Evolutionary conservation across 768 basidiomycete genomes (phyloP).

Genomic region (Crucibulum laeve): DNA sequence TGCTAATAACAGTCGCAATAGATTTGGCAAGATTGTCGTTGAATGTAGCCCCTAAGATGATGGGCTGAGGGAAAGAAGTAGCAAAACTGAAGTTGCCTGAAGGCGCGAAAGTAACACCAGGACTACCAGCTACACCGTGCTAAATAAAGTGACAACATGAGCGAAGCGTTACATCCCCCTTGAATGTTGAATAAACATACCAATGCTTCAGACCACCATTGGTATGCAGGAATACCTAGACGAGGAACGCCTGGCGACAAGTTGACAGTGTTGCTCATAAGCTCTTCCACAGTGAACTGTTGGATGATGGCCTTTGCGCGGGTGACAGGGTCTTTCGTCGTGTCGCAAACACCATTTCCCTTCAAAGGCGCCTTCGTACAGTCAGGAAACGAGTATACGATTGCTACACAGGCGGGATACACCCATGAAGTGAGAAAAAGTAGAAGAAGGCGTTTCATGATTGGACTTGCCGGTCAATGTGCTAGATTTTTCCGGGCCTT

Average conservation of each 20-base stretch:
- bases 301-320: constrained; percentile 47
- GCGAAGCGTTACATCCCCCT: too few species aligned
- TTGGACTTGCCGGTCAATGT: too few species aligned
- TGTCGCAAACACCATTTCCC: constrained; percentile 43
- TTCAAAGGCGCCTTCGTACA: constrained; percentile 42
- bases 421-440: too few species aligned
- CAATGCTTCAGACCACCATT: constrained; percentile 61
- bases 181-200: constrained; percentile 31
- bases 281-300: constrained; percentile 45
- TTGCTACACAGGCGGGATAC: constrained; percentile 3
- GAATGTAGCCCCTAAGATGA: constrained; percentile 50
- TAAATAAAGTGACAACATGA: constrained; percentile 18
- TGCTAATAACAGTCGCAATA: constrained; percentile 48
- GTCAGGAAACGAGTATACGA: constrained; percentile 40
- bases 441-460: too few species aligned
- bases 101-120: constrained; percentile 44
- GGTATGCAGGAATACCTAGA: constrained; percentile 51
- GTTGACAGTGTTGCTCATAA: constrained; percentile 48
- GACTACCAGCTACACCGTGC: constrained; percentile 54
- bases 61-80: constrained; percentile 56
- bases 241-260: constrained; percentile 46
- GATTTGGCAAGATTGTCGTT: constrained; percentile 47
- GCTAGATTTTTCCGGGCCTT: too few species aligned
- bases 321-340: constrained; percentile 33
- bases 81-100: constrained; percentile 52